Evolutionary conservation across 345 rosid species (phyloP).

Genomic region (Ricinus communis): DNA sequence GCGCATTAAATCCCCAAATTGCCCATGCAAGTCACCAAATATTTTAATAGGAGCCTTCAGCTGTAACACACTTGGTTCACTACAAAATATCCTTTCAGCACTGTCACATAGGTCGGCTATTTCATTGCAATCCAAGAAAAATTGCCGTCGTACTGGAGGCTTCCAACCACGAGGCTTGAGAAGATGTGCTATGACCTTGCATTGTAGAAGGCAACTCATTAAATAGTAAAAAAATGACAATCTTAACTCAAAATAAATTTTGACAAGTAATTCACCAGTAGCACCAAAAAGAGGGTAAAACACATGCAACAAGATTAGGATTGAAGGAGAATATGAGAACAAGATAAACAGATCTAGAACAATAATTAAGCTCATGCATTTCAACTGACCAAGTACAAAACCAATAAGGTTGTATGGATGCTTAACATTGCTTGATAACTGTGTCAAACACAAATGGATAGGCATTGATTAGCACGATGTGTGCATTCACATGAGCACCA

Average conservation of each 20-base stretch:
- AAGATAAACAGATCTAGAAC: conserved; percentile 8
- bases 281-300: conserved; percentile 2
- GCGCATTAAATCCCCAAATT: conserved; percentile 99
- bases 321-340: conserved; percentile 3
- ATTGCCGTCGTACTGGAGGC: conserved; percentile 91
- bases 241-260: conserved; percentile 2
- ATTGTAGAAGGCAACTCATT: neutral
- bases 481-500: neutral
- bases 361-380: neutral
- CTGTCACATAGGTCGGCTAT: conserved; percentile 92
- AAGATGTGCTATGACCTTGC: conserved; percentile 80
- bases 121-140: conserved; percentile 95
- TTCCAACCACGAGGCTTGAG: conserved; percentile 98
- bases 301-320: no score
- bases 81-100: conserved; percentile 78
- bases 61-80: conserved; percentile 87
- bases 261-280: conserved; percentile 10
- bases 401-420: neutral
- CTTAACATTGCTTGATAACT: neutral
- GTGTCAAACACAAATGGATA: neutral
- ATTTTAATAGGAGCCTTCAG: conserved; percentile 89
- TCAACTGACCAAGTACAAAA: neutral
- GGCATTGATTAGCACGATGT: neutral
- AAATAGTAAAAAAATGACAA: neutral
- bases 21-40: conserved; percentile 98